These are phyloP conservation scores for Camelina sativa DNA, from an alignment of 345 rosid species.

Conservation along the genomic window DNA sequence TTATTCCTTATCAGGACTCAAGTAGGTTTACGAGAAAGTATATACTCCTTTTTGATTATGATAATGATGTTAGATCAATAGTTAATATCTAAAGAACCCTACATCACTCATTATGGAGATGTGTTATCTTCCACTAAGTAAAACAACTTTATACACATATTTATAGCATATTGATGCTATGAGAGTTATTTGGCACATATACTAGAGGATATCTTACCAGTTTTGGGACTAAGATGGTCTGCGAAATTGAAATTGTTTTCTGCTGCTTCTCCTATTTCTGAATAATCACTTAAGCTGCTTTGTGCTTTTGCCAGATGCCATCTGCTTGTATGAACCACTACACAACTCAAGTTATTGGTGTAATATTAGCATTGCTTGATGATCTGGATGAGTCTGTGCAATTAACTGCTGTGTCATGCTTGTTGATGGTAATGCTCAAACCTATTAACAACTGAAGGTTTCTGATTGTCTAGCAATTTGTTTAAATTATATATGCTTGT, in stretches of 20 bases:
- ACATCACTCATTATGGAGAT: not conserved
- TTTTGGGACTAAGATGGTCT: slow-evolving; percentile 5
- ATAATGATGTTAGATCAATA: slow-evolving; percentile 8
- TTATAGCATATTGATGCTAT: slow-evolving; percentile 16
- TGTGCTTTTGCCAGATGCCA: slow-evolving; percentile 68
- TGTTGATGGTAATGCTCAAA: slow-evolving; percentile 61
- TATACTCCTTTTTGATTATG: not conserved
- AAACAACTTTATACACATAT: slow-evolving; percentile 4
- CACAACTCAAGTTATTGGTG: slow-evolving; percentile 81
- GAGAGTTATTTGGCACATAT: slow-evolving; percentile 6
- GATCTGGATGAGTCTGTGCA: slow-evolving; percentile 90
- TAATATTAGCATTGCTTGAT: slow-evolving; percentile 88
- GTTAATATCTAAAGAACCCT: not conserved
- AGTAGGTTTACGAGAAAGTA: not conserved
- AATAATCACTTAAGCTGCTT: slow-evolving; percentile 25
- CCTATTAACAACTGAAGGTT: slow-evolving; percentile 13
- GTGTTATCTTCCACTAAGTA: not conserved
- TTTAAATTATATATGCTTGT: slow-evolving; percentile 19
- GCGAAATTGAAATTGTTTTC: slow-evolving; percentile 1
- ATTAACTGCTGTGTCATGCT: slow-evolving; percentile 89
- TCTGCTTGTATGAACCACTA: slow-evolving; percentile 71
- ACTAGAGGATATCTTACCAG: slow-evolving; percentile 10
- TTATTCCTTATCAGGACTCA: not conserved
- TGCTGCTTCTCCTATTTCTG: slow-evolving; percentile 2
- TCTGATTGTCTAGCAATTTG: slow-evolving; percentile 25